Evolutionary conservation across 352 stramenopile species (phyloP), one percentile per base, ranked within the genome.

Genomic region (Pythium apleroticum): DNA sequence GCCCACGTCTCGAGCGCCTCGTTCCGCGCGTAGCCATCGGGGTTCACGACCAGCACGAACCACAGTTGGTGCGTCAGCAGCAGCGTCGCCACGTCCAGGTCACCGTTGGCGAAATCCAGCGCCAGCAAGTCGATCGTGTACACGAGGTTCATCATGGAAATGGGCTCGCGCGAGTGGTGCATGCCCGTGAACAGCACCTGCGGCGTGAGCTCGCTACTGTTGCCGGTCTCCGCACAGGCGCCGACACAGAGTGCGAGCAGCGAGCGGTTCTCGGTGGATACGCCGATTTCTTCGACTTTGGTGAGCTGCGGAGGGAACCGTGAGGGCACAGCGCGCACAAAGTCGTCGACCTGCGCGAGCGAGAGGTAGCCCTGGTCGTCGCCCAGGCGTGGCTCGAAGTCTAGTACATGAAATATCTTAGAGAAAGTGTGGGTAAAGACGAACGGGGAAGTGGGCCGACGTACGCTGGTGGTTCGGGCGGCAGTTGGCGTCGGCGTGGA

Each of bases 61-160:
- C 87, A 95, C 19, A 95, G 66, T 56, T 95, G 85, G 1, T 85
- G 81, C 2, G 85, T 81, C 0, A 76, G 71, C 4, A 95, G 65
- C 10, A 95, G 60, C 27, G 85, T 60, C 1, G 85, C 50, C 22
- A 76, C 76, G 20, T 83, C 75, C 20, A 85, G 35, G 22, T 88
- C 76, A 24, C 82, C 80, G 56, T 91, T 89, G 0, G 61, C 52
- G 28, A 92, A 66, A 56, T 89, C 83, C 11, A 71, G 67, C 1
- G 75, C 77, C 15, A 95, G 73, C 35, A 91, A 69, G 58, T 94
- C 85, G 68, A 95, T 89, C 28, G 83, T 93, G 57, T 93, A 93
- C 3, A 94, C 74, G 27, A 94, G 68, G 52, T 89, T 93, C 86
- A 95, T 95, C 84, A 93, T 95, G 9, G 87, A 95, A 30, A 95